Evolutionary conservation across 1,139 yeast species (phyloP).

Genomic region (Geotrichum phurueaensis): DNA sequence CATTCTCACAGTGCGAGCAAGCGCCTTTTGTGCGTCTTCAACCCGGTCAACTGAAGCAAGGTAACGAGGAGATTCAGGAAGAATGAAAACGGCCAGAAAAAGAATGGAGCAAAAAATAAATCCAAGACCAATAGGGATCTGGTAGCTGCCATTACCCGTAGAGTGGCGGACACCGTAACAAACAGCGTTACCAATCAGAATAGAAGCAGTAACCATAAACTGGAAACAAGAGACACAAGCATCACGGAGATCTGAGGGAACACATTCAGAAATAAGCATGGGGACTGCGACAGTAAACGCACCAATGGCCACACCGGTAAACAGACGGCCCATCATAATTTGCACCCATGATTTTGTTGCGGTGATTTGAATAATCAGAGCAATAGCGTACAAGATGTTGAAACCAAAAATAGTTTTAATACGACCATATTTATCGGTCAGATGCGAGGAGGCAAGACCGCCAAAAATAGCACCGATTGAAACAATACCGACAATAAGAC

Average conservation of each 20-base stretch:
- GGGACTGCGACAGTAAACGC: constrained; percentile 60
- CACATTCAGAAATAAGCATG: constrained; percentile 63
- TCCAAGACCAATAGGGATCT: constrained; percentile 52
- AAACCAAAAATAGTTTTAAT: constrained; percentile 45
- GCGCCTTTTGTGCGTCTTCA: constrained; percentile 54
- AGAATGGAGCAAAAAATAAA: constrained; percentile 43
- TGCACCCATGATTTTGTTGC: constrained; percentile 41
- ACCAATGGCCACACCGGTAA: constrained; percentile 63
- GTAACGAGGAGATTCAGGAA: constrained; percentile 80
- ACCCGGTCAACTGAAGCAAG: constrained; percentile 49
- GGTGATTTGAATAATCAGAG: constrained; percentile 48
- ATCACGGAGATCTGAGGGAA: constrained; percentile 67
- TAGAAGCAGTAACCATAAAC: constrained; percentile 62
- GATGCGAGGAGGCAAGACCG: constrained; percentile 44
- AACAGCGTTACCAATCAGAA: constrained; percentile 60
- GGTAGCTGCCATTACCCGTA: constrained; percentile 47
- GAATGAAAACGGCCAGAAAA: constrained; percentile 52
- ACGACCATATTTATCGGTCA: constrained; percentile 50
- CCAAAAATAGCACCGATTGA: constrained; percentile 53
- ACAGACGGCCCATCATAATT: constrained; percentile 41
- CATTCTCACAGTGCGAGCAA: constrained; percentile 60
- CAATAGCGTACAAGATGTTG: constrained; percentile 45
- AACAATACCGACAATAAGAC: constrained; percentile 48
- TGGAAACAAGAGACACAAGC: constrained; percentile 63
- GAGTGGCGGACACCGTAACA: constrained; percentile 55